These are phyloP conservation scores for Monosporascus sp. DNA, from an alignment of 2,329 filamentous ascomycete genomes.

Conservation along the genomic window DNA sequence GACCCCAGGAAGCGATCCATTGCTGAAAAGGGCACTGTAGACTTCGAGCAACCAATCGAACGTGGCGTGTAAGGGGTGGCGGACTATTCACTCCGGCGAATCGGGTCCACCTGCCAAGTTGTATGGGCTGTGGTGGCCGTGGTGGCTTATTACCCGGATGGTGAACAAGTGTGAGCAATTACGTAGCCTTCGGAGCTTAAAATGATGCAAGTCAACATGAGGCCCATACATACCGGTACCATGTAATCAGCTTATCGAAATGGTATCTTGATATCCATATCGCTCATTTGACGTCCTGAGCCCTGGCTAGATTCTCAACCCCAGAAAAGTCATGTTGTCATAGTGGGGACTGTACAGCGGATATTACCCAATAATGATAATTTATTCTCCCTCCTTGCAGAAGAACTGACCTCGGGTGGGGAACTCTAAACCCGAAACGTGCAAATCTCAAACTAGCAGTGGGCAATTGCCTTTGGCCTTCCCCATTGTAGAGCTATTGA, in stretches of 20 bases:
- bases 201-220: not conserved
- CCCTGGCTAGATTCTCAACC: slow-evolving; percentile 4
- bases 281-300: slow-evolving; percentile 1
- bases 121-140: not conserved
- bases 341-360: slow-evolving; percentile 2
- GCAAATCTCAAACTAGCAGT: slow-evolving; percentile 3
- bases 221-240: no score
- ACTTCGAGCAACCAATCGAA: no score
- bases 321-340: slow-evolving; percentile 19
- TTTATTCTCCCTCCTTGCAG: slow-evolving; percentile 8
- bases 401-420: slow-evolving; percentile 1
- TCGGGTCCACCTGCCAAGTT: not conserved
- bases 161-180: not conserved
- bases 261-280: not conserved
- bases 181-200: not conserved
- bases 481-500: not conserved
- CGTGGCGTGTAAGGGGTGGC: no score
- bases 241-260: not conserved
- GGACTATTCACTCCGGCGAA: no score
- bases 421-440: not conserved
- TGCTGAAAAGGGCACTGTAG: not conserved
- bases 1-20: not conserved
- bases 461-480: not conserved
- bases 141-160: not conserved
- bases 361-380: slow-evolving; percentile 5